These are phyloP conservation scores for Fraxinus pennsylvanica DNA, from an alignment of 257 asterid genomes.

Conservation along the genomic window DNA sequence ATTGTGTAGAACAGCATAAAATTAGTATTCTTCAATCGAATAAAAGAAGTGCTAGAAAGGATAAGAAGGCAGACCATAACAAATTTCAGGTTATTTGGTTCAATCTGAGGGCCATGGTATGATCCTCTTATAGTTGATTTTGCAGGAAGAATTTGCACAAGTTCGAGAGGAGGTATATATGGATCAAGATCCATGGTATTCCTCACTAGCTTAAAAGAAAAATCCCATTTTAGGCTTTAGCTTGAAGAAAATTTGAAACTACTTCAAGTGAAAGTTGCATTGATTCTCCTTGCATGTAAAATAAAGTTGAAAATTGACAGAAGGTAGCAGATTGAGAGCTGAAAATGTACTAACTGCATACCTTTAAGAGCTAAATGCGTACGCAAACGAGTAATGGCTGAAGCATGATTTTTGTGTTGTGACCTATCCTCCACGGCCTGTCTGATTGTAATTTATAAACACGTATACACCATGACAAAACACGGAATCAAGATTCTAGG, in stretches of 20 bases:
- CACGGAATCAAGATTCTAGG: conserved; percentile 17
- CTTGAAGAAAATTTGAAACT: conserved; percentile 9
- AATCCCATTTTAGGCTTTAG: conserved; percentile 14
- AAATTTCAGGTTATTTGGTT: conserved; percentile 86
- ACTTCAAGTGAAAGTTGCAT: conserved; percentile 9
- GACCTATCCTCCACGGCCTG: conserved; percentile 95
- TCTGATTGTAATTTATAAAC: conserved; percentile 24
- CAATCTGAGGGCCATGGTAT: conserved; percentile 73
- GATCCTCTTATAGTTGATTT: conserved; percentile 67
- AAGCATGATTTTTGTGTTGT: conserved; percentile 87
- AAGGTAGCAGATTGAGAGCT: conserved; percentile 5
- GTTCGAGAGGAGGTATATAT: conserved; percentile 81
- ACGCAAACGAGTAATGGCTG: conserved; percentile 78
- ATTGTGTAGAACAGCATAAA: no score
- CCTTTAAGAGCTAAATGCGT: conserved; percentile 80
- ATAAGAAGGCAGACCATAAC: conserved; percentile 49
- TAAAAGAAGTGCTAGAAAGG: no score
- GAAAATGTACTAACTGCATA: conserved; percentile 10
- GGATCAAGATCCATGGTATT: conserved; percentile 72
- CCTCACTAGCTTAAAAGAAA: conserved; percentile 59
- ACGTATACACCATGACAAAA: conserved; percentile 1
- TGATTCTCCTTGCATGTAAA: neutral
- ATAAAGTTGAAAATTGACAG: neutral
- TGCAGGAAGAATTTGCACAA: conserved; percentile 82
- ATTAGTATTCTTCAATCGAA: no score